Percentiles rank a stretch among this genome's conserved stretches.
phyloP scores from a whole-genome alignment of 148 eudicot species.

The Drosera capensis region DNA sequence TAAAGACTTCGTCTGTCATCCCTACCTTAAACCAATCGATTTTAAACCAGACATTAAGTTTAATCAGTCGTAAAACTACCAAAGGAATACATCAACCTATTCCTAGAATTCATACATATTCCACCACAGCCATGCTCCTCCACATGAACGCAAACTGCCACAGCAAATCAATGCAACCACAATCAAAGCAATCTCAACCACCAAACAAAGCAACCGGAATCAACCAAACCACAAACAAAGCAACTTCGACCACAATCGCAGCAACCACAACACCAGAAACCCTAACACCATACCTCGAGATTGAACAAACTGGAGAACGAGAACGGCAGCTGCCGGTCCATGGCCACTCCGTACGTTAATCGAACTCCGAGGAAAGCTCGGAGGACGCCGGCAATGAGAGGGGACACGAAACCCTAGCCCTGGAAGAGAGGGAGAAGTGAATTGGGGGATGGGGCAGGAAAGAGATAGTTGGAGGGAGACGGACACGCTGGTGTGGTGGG shows the following conservation, averaged over 20 bases:
- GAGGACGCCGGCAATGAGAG: constrained; percentile 13
- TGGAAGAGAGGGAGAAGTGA: constrained; percentile 1
- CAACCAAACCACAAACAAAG: not conserved
- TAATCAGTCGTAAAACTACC: no score
- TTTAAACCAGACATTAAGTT: no score
- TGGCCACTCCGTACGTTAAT: constrained; percentile 10
- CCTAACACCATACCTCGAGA: constrained; percentile 49
- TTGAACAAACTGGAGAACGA: constrained; percentile 66
- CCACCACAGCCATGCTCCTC: no score
- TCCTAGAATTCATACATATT: no score
- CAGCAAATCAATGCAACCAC: no score
- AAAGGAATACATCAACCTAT: no score
- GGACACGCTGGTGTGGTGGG: not conserved
- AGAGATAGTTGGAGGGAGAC: not conserved
- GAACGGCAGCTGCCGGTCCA: constrained; percentile 27
- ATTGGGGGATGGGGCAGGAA: constrained; percentile 1
- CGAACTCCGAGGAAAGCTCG: constrained; percentile 5
- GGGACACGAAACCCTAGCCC: not conserved
- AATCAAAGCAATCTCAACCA: not conserved
- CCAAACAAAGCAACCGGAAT: not conserved
- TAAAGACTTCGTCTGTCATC: no score
- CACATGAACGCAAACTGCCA: no score
- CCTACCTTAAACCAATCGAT: no score
- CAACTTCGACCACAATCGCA: no score
- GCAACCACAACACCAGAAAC: no score